A percentile compares a stretch with the other conserved stretches of the same genome.
These are phyloP conservation scores for Ceratobasidium sp. DNA, from an alignment of 1,284 basidiomycete genomes.

Conservation along the genomic window DNA sequence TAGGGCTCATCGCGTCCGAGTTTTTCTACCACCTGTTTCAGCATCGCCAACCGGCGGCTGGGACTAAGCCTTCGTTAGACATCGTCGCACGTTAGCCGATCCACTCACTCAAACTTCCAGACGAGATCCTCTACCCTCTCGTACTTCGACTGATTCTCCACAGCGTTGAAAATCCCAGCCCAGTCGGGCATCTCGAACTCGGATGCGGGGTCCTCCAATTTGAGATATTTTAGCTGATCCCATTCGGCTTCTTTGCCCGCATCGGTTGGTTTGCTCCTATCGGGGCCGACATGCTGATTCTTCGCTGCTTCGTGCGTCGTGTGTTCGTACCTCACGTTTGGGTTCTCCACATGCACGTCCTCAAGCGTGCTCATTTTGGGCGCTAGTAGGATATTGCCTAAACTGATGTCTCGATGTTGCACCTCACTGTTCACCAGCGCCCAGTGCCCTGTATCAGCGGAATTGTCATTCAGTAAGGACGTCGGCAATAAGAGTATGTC, in stretches of 20 bases:
- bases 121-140: background rate
- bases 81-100: too few relatives aligned
- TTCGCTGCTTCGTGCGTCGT: too few relatives aligned
- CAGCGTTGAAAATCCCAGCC: background rate
- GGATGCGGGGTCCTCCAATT: background rate
- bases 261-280: too few relatives aligned
- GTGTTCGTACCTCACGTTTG: too few relatives aligned
- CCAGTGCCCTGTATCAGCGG: background rate
- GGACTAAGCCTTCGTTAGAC: background rate
- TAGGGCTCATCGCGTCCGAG: background rate
- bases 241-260: background rate
- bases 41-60: background rate
- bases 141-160: background rate
- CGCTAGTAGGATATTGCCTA: slow-evolving; percentile 6
- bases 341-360: too few relatives aligned
- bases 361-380: too few relatives aligned
- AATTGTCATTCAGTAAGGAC: too few relatives aligned
- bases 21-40: background rate
- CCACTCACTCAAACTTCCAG: slow-evolving; percentile 17
- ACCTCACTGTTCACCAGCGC: background rate
- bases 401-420: slow-evolving; percentile 5
- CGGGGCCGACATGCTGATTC: too few relatives aligned
- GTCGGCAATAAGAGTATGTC: background rate
- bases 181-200: background rate
- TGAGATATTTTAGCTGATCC: background rate